Evolutionary conservation across 345 rosid species (phyloP).

Genomic region (Melaleuca alternifolia): DNA sequence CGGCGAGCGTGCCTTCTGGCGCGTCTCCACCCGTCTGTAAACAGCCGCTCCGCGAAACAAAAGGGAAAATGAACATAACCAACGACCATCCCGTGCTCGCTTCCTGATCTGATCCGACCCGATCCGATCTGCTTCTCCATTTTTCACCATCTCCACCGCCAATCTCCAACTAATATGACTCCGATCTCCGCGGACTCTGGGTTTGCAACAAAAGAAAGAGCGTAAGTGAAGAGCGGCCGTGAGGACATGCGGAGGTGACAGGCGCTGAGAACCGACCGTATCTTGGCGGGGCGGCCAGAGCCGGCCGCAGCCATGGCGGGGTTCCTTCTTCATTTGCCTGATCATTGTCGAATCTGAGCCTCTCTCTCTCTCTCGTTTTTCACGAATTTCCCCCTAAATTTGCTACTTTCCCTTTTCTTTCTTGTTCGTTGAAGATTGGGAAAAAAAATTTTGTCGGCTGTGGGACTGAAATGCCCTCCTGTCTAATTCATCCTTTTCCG

Average conservation of each 20-base stretch:
- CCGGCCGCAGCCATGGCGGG: conserved; percentile 1
- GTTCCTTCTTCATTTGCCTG: neutral
- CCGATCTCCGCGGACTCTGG: neutral
- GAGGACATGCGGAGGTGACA: neutral
- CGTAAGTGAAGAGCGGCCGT: neutral
- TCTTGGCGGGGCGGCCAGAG: neutral
- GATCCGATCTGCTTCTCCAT: neutral
- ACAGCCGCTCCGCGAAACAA: no score
- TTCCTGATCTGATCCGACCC: no score
- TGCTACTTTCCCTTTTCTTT: neutral
- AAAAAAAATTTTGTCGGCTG: neutral
- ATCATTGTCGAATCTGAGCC: neutral
- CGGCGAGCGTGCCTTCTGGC: neutral
- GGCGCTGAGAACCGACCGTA: neutral
- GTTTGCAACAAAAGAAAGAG: neutral
- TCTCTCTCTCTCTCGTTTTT: neutral
- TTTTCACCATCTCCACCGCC: neutral
- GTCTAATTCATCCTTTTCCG: neutral
- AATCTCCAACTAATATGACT: neutral
- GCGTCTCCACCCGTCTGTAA: neutral
- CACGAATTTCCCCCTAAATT: neutral
- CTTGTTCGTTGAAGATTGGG: neutral
- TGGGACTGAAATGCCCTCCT: neutral
- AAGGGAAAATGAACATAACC: no score
- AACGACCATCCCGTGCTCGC: no score